Percentiles rank a stretch among this genome's conserved stretches.
Conservation (phyloP, 2,329 filamentous ascomycete species). For the Intubia oerlemansii region DNA sequence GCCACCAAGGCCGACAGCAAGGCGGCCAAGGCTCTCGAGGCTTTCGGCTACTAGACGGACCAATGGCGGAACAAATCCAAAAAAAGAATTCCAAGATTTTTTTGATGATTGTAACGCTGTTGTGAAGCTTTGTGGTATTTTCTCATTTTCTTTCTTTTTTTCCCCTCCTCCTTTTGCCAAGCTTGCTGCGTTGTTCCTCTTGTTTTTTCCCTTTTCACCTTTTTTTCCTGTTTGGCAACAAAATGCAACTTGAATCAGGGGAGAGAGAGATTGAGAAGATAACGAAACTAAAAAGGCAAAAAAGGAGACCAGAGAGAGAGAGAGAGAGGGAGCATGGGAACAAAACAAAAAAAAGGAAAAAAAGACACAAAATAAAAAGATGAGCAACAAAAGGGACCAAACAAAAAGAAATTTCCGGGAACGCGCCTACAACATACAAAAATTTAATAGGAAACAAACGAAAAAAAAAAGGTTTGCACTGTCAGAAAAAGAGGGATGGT, state of each 20-base stretch:
- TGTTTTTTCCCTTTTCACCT: too few relatives aligned
- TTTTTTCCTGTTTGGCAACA: too few relatives aligned
- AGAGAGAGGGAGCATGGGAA: constrained; percentile 1
- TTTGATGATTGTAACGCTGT: neutral
- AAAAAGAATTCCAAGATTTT: constrained; percentile 1
- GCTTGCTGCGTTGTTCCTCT: too few relatives aligned
- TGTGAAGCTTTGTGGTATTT: neutral
- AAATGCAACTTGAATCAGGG: too few relatives aligned
- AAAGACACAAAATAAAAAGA: constrained; percentile 2
- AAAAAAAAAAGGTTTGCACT: too few relatives aligned
- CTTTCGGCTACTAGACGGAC: constrained; percentile 65
- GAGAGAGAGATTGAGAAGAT: too few relatives aligned
- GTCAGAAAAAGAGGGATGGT: too few relatives aligned
- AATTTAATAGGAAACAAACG: too few relatives aligned
- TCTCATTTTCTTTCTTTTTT: neutral
- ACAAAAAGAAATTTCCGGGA: too few relatives aligned
- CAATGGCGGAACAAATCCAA: neutral
- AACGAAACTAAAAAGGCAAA: constrained; percentile 2
- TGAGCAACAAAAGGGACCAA: too few relatives aligned
- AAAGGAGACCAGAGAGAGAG: constrained; percentile 2
- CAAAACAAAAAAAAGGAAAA: constrained; percentile 2
- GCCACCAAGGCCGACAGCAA: constrained; percentile 69
- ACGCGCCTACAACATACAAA: too few relatives aligned
- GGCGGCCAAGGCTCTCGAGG: constrained; percentile 71
- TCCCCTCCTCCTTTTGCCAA: too few relatives aligned